These are phyloP conservation scores for Sporothrix schenckii DNA, from an alignment of 2,329 filamentous ascomycete species.

Conservation along the genomic window DNA sequence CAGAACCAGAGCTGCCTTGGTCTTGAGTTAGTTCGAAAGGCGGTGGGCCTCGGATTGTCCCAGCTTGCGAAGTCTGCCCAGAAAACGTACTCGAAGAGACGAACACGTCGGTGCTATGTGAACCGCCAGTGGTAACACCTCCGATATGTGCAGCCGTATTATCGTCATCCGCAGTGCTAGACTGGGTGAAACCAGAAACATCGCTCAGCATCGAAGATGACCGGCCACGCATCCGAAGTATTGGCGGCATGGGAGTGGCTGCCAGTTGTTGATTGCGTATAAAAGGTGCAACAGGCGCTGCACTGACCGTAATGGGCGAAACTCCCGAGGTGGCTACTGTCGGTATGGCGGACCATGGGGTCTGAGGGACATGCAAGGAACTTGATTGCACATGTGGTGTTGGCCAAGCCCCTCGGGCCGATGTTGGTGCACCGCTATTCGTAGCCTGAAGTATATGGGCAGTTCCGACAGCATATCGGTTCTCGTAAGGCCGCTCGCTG, in stretches of 20 bases:
- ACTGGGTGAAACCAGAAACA: slow-evolving; percentile 68
- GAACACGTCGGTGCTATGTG: neutral
- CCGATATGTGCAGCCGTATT: slow-evolving; percentile 32
- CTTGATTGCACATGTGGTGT: slow-evolving; percentile 30
- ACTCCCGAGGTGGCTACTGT: slow-evolving; percentile 27
- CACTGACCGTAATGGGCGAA: slow-evolving; percentile 25
- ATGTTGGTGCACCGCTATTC: neutral
- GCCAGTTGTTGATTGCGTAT: slow-evolving; percentile 38
- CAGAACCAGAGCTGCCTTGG: slow-evolving; percentile 39
- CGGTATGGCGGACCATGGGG: slow-evolving; percentile 22
- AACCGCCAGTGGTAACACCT: slow-evolving; percentile 34
- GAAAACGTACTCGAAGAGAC: slow-evolving; percentile 21
- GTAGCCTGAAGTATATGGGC: slow-evolving; percentile 17
- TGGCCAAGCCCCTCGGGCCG: slow-evolving; percentile 26
- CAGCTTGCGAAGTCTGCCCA: slow-evolving; percentile 32
- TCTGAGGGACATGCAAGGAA: slow-evolving; percentile 13
- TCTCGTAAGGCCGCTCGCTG: slow-evolving; percentile 48
- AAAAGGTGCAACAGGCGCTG: slow-evolving; percentile 40
- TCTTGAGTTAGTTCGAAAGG: slow-evolving; percentile 33
- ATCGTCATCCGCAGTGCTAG: slow-evolving; percentile 57
- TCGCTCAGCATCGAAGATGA: slow-evolving; percentile 70
- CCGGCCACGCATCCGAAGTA: slow-evolving; percentile 54
- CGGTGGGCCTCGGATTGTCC: slow-evolving; percentile 37
- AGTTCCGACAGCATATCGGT: slow-evolving; percentile 35
- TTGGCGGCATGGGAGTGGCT: neutral